Conservation (phyloP, 495 filamentous ascomycete species). For the Penicillium roqueforti region DNA sequence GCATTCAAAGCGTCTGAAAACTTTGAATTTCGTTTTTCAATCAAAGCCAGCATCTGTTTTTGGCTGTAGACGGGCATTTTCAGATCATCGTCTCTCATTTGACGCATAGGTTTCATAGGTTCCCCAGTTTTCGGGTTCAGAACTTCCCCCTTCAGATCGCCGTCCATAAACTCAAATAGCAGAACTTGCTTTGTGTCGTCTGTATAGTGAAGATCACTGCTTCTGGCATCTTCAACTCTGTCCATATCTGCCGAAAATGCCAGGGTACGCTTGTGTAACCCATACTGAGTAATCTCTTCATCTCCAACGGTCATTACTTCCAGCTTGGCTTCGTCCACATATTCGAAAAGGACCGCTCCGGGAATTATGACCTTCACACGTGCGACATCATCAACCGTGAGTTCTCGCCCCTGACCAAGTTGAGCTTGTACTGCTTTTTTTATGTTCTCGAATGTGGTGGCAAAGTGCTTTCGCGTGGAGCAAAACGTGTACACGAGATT, state of each 20-base stretch:
- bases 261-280: constrained; percentile 7
- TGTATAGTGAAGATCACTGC: constrained; percentile 28
- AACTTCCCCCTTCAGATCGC: constrained; percentile 79
- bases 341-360: constrained; percentile 73
- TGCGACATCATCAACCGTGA: constrained; percentile 75
- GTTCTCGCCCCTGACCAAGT: constrained; percentile 54
- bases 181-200: constrained; percentile 58
- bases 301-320: constrained; percentile 73
- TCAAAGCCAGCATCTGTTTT: constrained; percentile 83
- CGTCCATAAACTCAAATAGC: constrained; percentile 90
- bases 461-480: constrained; percentile 84
- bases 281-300: constrained; percentile 27
- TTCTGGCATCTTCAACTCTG: constrained; percentile 25
- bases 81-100: constrained; percentile 69
- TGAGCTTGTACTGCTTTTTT: constrained; percentile 80
- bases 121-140: constrained; percentile 66
- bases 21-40: constrained; percentile 87
- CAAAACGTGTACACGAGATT: constrained; percentile 95
- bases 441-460: constrained; percentile 86
- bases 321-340: constrained; percentile 76
- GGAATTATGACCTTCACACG: constrained; percentile 75
- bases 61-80: constrained; percentile 94
- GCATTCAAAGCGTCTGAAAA: constrained; percentile 72
- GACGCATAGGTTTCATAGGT: constrained; percentile 57
- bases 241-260: constrained; percentile 28